Evolutionary conservation across 352 stramenopile genomes (phyloP), one percentile per base, ranked within the genome.

Genomic region (Globisporangium canariense): DNA sequence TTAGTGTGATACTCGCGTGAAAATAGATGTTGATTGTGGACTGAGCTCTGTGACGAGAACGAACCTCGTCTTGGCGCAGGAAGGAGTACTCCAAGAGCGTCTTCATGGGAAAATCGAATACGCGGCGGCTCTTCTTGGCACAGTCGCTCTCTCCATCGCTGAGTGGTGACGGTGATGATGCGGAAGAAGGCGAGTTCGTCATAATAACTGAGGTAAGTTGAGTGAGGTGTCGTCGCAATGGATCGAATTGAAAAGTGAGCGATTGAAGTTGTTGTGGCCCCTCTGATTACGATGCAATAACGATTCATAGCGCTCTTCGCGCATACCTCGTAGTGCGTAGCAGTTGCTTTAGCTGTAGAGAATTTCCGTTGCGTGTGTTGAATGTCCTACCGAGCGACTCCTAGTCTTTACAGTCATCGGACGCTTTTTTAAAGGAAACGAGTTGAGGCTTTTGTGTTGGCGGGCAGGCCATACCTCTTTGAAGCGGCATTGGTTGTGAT

Each of bases 11-110:
- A 41, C 11, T 41, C 2, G 25, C 1, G 25, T 28, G 25, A 11
- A 14, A 11, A 41, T 41, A 41, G 36, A 11, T 41, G 3, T 11
- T 41, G 9, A 10, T 11, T 4, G 32, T 36, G 32, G 32, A 36
- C 32, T 8, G 32, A 36, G 32, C 32, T 36, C 7, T 5, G 7
- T 8, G 7, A 36, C 7, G 32, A 36, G 32, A 36, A 55, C 54
- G n/a, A 25, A 79, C 73, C 47, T 88, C 67, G 20, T 87, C 76
- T 70, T 90, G 81, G 22, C 78, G 77, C 36, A 79, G 62, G 59
- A 76, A 52, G 14, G 74, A 74, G 62, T 77, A 81, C 25, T 68
- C 50, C 13, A 60, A 14, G 8, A 89, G 75, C 22, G 59, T 75
- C 50, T 81, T 60, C 20, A 79, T 16, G 30, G 69, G 41, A 47